Conservation (phyloP, 2,329 filamentous ascomycete genomes). For the Botryotinia convoluta region DNA sequence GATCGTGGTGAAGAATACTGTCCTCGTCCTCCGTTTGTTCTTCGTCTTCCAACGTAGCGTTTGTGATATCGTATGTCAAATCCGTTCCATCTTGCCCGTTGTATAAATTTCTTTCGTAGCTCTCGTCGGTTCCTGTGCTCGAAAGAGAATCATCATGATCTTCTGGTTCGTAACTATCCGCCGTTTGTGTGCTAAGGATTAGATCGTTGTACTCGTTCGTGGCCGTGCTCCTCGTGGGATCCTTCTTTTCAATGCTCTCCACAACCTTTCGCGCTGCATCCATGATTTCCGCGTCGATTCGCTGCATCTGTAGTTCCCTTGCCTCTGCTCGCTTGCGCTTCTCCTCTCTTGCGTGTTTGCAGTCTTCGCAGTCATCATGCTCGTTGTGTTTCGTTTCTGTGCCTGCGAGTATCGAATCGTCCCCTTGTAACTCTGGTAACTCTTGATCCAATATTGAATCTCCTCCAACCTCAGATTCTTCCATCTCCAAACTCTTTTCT, state of each 20-base stretch:
- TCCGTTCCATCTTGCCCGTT: conserved; percentile 28
- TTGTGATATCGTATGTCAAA: conserved; percentile 24
- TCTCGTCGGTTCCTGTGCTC: conserved; percentile 32
- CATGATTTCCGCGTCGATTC: conserved; percentile 53
- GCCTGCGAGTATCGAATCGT: conserved; percentile 22
- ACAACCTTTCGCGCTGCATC: conserved; percentile 52
- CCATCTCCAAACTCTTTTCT: conserved; percentile 4
- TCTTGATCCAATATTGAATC: conserved; percentile 6
- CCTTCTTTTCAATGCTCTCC: conserved; percentile 46
- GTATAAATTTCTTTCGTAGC: conserved; percentile 30
- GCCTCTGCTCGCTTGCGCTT: conserved; percentile 22
- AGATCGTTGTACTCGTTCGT: conserved; percentile 35
- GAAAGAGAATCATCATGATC: conserved; percentile 16
- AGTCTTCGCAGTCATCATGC: conserved; percentile 18
- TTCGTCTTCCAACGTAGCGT: conserved; percentile 24
- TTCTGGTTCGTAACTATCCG: conserved; percentile 34
- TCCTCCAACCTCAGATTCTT: neutral
- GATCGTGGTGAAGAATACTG: conserved; percentile 16
- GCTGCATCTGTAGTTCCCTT: conserved; percentile 31
- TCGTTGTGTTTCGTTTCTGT: conserved; percentile 18
- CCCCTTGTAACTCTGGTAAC: neutral
- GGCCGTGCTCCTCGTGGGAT: conserved; percentile 21
- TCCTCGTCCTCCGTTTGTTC: conserved; percentile 23
- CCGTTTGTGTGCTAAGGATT: conserved; percentile 37
- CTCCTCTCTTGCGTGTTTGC: conserved; percentile 24